Evolutionary conservation across 495 filamentous ascomycete species (phyloP), one percentile per base, ranked within the genome.

Genomic region (Cryomyces antarcticus): DNA sequence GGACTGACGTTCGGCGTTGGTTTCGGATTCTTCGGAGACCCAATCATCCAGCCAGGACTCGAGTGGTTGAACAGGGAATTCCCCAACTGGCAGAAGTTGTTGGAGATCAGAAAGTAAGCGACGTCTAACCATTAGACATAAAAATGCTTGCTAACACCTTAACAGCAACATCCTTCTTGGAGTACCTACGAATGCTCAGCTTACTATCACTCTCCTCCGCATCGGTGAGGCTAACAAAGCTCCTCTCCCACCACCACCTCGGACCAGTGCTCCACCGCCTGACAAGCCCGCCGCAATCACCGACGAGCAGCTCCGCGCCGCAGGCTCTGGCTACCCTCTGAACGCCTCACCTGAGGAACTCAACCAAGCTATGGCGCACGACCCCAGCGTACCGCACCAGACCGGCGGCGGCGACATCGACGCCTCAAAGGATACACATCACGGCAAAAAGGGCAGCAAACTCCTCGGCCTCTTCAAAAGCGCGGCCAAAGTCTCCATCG

Each of bases 151-250:
- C 28, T 45, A 30, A 45, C 42, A 10, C 30, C 9, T 39, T 4
- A 46, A 17, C 40, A 84, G 78, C 52, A 81, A 78, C 4, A 49
- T 92, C 3, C 73, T 93, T 41, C 77, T 80, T 52, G 82, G 80
- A n/a, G 73, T 86, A 33, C 85, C 85, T 0, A 93, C 85, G 4
- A 89, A 93, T 53, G 83, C 82, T 12, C 85, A 92, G 49, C 66
- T 93, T 10, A 81, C 84, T 0, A 58, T 93, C 38, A 93, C 85
- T 4, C 69, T 93, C 9, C 77, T 94, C 28, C 79, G 86, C 33
- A 75, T 87, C 42, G 82, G 84, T 41, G 85, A 92, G 62, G 77
- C 74, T 13, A 88, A 86, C 58, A 75, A 80, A 42, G 72, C 82
- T 0, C 84, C 85, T 0, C 58, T 93, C 0, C 82, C 83, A 4